Evolutionary conservation across 2,329 filamentous ascomycete genomes (phyloP).

Genomic region (Zymoseptoria passerinii): DNA sequence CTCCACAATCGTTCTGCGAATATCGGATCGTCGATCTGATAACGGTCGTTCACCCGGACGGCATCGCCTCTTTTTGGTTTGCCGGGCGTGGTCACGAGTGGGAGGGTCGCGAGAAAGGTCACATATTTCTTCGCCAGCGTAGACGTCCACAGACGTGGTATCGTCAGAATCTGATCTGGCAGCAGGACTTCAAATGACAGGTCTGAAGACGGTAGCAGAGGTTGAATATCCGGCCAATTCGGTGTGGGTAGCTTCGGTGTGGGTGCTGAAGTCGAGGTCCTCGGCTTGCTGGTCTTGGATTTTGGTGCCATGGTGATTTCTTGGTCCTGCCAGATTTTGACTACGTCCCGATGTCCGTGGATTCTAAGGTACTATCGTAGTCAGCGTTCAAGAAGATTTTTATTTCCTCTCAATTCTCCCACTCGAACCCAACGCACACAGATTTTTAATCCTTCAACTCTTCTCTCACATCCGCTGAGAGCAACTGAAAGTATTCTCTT

Average conservation of each 20-base stretch:
- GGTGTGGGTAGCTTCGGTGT: slow-evolving; percentile 24
- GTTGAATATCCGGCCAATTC: slow-evolving; percentile 65
- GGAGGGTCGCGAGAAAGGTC: slow-evolving; percentile 60
- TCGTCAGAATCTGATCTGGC: slow-evolving; percentile 61
- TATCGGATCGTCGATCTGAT: slow-evolving; percentile 64
- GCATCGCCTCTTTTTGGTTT: slow-evolving; percentile 74
- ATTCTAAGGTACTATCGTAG: neutral
- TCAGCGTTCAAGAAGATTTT: neutral
- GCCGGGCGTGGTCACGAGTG: slow-evolving; percentile 68
- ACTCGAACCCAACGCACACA: neutral
- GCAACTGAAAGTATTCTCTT: neutral
- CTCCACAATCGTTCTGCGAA: slow-evolving; percentile 74
- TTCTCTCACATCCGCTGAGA: neutral
- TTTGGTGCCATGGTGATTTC: slow-evolving; percentile 8
- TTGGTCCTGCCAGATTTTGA: slow-evolving; percentile 1
- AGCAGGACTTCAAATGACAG: slow-evolving; percentile 52
- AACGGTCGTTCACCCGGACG: slow-evolving; percentile 80
- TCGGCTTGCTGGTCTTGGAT: neutral
- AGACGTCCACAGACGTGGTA: slow-evolving; percentile 66
- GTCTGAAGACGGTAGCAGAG: slow-evolving; percentile 56
- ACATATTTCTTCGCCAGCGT: slow-evolving; percentile 69
- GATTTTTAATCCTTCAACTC: neutral
- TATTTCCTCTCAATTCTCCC: neutral
- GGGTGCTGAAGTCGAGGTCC: neutral
- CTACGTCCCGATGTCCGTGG: neutral